phyloP scores from a whole-genome alignment of 805 yeast genomes.

The Candida cerambycidarum region DNA sequence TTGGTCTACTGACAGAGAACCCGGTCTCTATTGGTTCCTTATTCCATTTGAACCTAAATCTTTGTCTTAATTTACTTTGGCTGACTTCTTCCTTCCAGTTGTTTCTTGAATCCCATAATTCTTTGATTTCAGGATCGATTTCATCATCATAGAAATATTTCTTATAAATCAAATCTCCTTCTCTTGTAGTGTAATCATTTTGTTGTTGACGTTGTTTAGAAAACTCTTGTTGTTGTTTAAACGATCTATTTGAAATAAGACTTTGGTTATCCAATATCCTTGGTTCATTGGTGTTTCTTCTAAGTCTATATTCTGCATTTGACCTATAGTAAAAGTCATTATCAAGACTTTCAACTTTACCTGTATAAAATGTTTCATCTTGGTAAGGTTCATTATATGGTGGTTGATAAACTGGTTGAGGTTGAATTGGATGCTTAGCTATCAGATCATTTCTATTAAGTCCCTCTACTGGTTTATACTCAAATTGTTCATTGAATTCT shows the following conservation, averaged over 20 bases:
- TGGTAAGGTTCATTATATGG: no score
- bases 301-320: conserved; percentile 6
- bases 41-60: not conserved
- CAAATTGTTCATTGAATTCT: conserved; percentile 26
- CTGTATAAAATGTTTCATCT: not conserved
- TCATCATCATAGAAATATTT: conserved; percentile 37
- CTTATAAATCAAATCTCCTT: conserved; percentile 54
- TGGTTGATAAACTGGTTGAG: no score
- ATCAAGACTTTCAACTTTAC: not conserved
- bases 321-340: conserved; percentile 17
- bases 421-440: no score
- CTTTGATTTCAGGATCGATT: conserved; percentile 53
- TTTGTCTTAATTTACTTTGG: not conserved
- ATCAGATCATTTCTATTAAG: not conserved
- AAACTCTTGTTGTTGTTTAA: conserved; percentile 18
- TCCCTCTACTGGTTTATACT: conserved; percentile 22
- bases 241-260: conserved; percentile 13
- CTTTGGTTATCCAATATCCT: conserved; percentile 1
- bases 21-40: conserved; percentile 16
- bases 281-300: not conserved
- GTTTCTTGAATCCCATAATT: conserved; percentile 52
- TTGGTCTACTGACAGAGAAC: conserved; percentile 37
- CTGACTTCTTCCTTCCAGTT: conserved; percentile 11
- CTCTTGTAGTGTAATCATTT: conserved; percentile 58
- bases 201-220: conserved; percentile 19